Conservation (phyloP, 2,329 filamentous ascomycete species). For the Stachybotrys chlorohalonatus region DNA sequence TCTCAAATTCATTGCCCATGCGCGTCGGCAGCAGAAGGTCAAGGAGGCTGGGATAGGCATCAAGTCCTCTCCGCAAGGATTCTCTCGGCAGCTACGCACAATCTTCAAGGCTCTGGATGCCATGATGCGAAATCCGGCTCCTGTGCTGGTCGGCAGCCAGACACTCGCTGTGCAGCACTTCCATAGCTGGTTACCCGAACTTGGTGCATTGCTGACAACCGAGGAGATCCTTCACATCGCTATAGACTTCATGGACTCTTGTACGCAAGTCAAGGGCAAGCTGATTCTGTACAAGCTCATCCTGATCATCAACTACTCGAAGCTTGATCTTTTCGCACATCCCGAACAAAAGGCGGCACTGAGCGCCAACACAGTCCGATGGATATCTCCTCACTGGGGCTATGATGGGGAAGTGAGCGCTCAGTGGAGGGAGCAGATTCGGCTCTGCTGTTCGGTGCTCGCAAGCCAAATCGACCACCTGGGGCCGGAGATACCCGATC, state of each 20-base stretch:
- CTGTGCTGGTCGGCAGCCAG: slow-evolving; percentile 85
- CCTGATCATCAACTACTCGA: slow-evolving; percentile 84
- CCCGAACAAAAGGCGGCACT: slow-evolving; percentile 66
- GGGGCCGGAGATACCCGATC: slow-evolving; percentile 73
- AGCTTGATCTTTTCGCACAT: slow-evolving; percentile 71
- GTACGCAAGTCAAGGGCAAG: slow-evolving; percentile 78
- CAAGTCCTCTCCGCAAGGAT: slow-evolving; percentile 60
- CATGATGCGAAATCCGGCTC: slow-evolving; percentile 80
- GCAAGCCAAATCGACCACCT: slow-evolving; percentile 76
- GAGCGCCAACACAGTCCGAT: slow-evolving; percentile 73
- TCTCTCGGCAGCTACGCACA: slow-evolving; percentile 72
- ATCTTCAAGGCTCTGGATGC: slow-evolving; percentile 86
- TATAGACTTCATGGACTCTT: slow-evolving; percentile 90
- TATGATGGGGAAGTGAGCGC: slow-evolving; percentile 62
- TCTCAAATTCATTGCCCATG: slow-evolving; percentile 89
- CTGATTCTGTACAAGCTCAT: slow-evolving; percentile 86
- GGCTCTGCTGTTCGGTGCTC: slow-evolving; percentile 85
- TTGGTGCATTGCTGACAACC: slow-evolving; percentile 64
- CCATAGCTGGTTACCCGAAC: slow-evolving; percentile 92
- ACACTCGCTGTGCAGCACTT: slow-evolving; percentile 94
- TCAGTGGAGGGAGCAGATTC: slow-evolving; percentile 87
- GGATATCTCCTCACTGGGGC: slow-evolving; percentile 94
- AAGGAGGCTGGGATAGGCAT: slow-evolving; percentile 86
- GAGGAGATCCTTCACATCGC: slow-evolving; percentile 87
- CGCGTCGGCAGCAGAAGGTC: slow-evolving; percentile 73